Percentiles rank a stretch among this genome's conserved stretches.
Evolutionary conservation across 2,329 filamentous ascomycete genomes (phyloP).

Genomic region (Fusarium sp.): DNA sequence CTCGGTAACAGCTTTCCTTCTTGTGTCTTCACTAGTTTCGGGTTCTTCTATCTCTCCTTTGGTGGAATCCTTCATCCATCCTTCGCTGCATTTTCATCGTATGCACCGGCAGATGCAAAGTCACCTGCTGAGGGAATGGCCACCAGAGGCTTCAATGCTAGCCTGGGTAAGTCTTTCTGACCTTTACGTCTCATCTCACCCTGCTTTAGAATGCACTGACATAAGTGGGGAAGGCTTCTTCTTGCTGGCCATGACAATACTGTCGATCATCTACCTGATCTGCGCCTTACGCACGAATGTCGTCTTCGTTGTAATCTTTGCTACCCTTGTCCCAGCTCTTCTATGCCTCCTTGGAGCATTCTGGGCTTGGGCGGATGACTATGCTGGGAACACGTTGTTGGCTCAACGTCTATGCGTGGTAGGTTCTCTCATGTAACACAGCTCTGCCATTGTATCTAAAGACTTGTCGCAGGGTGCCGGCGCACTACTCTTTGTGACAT

Average conservation of each 20-base stretch:
- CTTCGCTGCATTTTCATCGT: background rate
- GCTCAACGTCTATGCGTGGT: background rate
- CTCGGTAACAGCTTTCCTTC: background rate
- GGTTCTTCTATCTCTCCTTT: background rate
- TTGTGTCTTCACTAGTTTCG: background rate
- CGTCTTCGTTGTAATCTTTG: background rate
- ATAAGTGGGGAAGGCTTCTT: accelerated
- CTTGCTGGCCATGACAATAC: background rate
- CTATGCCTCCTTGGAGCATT: background rate
- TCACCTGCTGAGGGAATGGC: background rate
- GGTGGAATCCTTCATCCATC: background rate
- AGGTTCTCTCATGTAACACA: accelerated
- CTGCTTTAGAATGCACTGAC: background rate
- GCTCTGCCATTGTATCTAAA: accelerated
- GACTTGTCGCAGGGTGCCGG: background rate
- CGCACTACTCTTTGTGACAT: background rate
- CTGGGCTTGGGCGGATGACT: background rate
- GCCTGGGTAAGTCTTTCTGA: background rate
- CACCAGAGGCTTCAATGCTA: background rate
- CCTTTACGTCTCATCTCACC: no score
- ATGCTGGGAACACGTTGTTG: background rate
- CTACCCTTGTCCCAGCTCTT: background rate
- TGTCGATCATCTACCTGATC: background rate
- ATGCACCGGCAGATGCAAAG: background rate
- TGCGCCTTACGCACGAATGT: background rate